These are phyloP conservation scores for Mycena polygramma DNA, from an alignment of 768 basidiomycete species.

Conservation along the genomic window DNA sequence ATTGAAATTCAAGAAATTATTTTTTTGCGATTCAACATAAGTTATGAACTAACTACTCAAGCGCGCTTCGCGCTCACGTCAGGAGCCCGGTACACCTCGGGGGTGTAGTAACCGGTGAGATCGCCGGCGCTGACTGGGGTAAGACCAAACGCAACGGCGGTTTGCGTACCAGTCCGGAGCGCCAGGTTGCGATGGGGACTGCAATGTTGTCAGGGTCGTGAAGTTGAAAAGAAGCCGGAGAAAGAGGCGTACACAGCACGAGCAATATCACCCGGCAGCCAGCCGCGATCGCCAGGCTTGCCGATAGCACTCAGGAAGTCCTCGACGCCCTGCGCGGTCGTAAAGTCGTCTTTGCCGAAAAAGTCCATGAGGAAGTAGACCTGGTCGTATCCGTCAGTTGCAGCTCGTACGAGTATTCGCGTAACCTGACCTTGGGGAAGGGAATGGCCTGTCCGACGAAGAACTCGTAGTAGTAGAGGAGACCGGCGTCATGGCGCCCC, in stretches of 20 bases:
- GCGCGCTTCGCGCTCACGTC: neutral
- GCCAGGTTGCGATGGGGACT: conserved; percentile 30
- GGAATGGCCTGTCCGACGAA: conserved; percentile 15
- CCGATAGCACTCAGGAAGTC: conserved; percentile 35
- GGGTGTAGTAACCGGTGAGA: conserved; percentile 35
- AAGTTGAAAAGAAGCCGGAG: neutral
- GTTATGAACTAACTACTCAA: too few relatives aligned
- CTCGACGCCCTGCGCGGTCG: conserved; percentile 26
- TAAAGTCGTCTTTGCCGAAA: conserved; percentile 20
- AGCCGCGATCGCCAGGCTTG: conserved; percentile 34
- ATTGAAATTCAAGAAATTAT: too few relatives aligned
- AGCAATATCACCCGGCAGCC: conserved; percentile 33
- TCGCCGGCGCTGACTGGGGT: conserved; percentile 34
- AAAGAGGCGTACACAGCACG: conserved; percentile 29
- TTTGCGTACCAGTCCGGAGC: conserved; percentile 30
- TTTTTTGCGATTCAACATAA: too few relatives aligned
- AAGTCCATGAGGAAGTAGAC: conserved; percentile 30
- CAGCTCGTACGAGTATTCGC: too few relatives aligned
- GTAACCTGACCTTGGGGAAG: conserved; percentile 14
- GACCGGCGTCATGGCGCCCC: conserved; percentile 26
- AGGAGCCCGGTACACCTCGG: conserved; percentile 30
- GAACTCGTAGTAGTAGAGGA: conserved; percentile 23
- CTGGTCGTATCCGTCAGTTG: neutral
- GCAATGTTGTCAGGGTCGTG: neutral
- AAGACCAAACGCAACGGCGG: conserved; percentile 35